Evolutionary conservation across 2,329 filamentous ascomycete species (phyloP).

Genomic region (Canariomyces notabilis): DNA sequence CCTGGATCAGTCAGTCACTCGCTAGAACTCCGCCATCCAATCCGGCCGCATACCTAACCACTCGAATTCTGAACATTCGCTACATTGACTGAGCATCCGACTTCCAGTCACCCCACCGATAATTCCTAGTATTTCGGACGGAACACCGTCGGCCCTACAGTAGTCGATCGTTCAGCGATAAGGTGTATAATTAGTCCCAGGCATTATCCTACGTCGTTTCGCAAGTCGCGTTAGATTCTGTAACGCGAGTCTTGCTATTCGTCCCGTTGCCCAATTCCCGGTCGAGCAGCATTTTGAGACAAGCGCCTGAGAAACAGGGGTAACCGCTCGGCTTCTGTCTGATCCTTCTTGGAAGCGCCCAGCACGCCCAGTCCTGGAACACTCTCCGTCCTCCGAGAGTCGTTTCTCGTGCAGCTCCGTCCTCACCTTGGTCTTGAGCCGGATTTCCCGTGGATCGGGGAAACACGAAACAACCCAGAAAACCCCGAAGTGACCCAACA

Average conservation of each 20-base stretch:
- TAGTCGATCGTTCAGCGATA: slow-evolving; percentile 1
- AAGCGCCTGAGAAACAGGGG: slow-evolving; percentile 18
- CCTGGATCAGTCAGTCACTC: slow-evolving; percentile 13
- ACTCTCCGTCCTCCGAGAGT: slow-evolving; percentile 12
- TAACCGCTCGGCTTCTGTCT: slow-evolving; percentile 17
- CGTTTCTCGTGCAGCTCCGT: slow-evolving; percentile 4
- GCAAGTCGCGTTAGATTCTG: slow-evolving; percentile 1
- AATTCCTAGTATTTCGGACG: background rate
- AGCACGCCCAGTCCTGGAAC: slow-evolving; percentile 12
- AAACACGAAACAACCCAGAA: slow-evolving; percentile 7
- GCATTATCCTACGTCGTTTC: background rate
- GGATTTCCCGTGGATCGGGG: slow-evolving; percentile 1
- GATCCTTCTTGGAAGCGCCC: slow-evolving; percentile 11
- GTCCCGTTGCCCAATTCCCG: slow-evolving; percentile 2
- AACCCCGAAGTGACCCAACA: background rate
- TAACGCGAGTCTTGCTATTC: slow-evolving; percentile 4
- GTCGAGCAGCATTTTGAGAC: slow-evolving; percentile 18
- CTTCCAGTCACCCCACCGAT: slow-evolving; percentile 5
- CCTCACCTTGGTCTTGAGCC: slow-evolving; percentile 3
- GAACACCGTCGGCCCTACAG: background rate
- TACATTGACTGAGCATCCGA: slow-evolving; percentile 1
- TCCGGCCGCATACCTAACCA: slow-evolving; percentile 2
- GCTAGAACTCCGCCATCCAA: slow-evolving; percentile 5
- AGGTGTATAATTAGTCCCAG: background rate
- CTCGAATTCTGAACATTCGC: slow-evolving; percentile 12